A percentile compares a stretch with the other conserved stretches of the same genome.
phyloP scores from a whole-genome alignment of 2,329 filamentous ascomycete species.

The Diaporthe batatas region DNA sequence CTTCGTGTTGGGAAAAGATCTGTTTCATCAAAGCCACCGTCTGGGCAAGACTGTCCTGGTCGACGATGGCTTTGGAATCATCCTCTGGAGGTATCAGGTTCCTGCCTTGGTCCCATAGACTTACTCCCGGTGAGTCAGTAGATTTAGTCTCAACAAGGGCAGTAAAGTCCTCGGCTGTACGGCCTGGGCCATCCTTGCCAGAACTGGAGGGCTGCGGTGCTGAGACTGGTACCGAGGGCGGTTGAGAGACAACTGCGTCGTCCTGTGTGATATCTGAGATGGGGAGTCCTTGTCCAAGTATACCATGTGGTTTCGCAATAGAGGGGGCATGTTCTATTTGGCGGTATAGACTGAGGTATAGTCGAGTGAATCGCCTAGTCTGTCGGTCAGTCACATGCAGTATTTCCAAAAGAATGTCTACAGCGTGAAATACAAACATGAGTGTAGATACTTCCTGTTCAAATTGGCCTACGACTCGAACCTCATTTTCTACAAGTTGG shows the following conservation, averaged over 20 bases:
- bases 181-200: background rate
- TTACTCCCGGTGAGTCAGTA: background rate
- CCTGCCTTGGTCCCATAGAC: background rate
- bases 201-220: no score
- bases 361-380: background rate
- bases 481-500: slow-evolving; percentile 6
- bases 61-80: background rate
- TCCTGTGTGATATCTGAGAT: background rate
- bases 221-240: background rate
- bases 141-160: background rate
- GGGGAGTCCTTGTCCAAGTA: background rate
- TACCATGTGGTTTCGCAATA: background rate
- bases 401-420: background rate
- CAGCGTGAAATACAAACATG: background rate
- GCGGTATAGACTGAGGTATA: background rate
- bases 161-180: no score
- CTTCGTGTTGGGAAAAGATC: background rate
- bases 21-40: background rate
- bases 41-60: background rate
- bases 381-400: background rate
- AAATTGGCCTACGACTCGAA: background rate
- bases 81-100: background rate
- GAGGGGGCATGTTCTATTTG: background rate
- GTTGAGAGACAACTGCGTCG: background rate
- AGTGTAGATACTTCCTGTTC: background rate